These are phyloP conservation scores for Eucalyptus caleyi DNA, from an alignment of 345 rosid genomes.

Conservation along the genomic window DNA sequence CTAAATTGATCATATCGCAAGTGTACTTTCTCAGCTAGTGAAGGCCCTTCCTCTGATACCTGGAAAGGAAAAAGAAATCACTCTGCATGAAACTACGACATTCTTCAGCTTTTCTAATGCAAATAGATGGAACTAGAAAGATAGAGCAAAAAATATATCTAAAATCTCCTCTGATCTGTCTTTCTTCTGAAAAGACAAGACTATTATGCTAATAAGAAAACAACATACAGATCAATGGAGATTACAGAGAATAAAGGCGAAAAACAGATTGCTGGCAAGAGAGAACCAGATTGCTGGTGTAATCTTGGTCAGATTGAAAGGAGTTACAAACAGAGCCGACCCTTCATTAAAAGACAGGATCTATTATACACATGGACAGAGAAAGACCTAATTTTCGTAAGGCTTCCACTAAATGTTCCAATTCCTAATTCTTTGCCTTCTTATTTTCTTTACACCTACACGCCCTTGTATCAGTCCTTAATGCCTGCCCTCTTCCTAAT, in stretches of 20 bases:
- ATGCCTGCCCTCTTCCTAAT: neutral
- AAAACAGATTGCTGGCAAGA: neutral
- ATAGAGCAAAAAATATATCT: neutral
- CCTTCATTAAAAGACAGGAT: neutral
- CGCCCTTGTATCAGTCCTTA: neutral
- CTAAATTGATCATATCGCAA: neutral
- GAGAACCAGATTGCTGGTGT: neutral
- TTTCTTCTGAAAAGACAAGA: neutral
- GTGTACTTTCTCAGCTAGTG: neutral
- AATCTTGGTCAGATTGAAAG: neutral
- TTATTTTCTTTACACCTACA: neutral
- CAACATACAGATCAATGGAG: neutral
- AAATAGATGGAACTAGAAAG: neutral
- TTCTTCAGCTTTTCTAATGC: neutral
- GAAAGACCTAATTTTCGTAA: neutral
- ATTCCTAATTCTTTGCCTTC: neutral
- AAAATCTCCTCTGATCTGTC: neutral
- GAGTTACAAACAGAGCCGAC: neutral
- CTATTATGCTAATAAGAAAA: neutral
- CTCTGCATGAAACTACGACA: neutral
- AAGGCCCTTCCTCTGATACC: neutral
- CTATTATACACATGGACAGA: neutral
- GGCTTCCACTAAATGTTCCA: neutral
- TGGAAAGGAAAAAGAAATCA: neutral
- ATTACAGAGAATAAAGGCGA: neutral